phyloP scores from a whole-genome alignment of 78 protist genomes.

The slime mould (Dictyostelium discoideum) region DNA sequence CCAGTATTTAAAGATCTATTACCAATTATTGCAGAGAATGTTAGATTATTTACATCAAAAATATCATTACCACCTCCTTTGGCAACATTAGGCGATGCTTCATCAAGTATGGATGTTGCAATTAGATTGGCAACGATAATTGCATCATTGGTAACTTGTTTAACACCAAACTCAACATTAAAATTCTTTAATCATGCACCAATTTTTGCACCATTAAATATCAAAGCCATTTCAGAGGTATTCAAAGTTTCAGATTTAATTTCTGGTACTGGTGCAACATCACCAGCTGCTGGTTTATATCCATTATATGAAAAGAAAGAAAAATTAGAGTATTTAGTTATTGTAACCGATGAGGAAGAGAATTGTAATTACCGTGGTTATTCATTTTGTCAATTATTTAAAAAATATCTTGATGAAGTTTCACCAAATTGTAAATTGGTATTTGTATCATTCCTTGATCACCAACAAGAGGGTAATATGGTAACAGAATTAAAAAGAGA shows the following conservation, averaged over 20 bases:
- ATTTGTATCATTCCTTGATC: conserved; percentile 64
- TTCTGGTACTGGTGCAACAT: conserved; percentile 44
- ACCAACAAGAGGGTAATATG: conserved; percentile 1
- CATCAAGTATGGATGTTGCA: conserved; percentile 70
- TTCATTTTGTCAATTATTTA: conserved; percentile 20
- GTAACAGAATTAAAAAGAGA: neutral
- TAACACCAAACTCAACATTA: conserved; percentile 41
- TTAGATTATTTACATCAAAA: neutral
- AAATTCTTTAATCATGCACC: conserved; percentile 67
- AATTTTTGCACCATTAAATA: conserved; percentile 55
- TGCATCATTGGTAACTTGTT: conserved; percentile 24
- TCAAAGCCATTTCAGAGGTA: conserved; percentile 21
- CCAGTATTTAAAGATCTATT: conserved; percentile 50
- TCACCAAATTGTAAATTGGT: conserved; percentile 66
- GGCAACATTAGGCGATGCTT: conserved; percentile 75
- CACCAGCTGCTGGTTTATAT: conserved; percentile 74
- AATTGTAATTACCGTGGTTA: conserved; percentile 11
- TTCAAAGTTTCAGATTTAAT: conserved; percentile 51
- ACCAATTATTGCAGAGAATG: neutral
- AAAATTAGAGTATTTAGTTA: neutral
- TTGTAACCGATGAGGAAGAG: conserved; percentile 73
- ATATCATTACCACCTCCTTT: conserved; percentile 69
- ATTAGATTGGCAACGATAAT: conserved; percentile 62
- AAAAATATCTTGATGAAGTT: conserved; percentile 33
- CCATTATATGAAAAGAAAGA: conserved; percentile 33